Conservation (phyloP, 495 filamentous ascomycete genomes). For the Aspergillus campestris region DNA sequence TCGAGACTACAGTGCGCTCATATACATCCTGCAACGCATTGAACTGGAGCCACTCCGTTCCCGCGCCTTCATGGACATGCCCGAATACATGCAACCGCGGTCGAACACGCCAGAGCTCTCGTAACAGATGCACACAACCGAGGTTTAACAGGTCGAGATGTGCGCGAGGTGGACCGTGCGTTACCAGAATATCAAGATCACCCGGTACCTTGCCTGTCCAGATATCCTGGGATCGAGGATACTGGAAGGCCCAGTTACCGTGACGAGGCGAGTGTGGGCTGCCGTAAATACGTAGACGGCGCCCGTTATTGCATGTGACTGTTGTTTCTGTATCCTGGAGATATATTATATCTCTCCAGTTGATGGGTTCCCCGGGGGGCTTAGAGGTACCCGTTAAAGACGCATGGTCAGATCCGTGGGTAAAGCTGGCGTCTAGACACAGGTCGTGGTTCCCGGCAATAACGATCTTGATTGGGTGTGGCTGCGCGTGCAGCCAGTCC, state of each 20-base stretch:
- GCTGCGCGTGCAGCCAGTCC: slow-evolving; percentile 54
- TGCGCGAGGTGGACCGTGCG: slow-evolving; percentile 48
- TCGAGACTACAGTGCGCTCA: slow-evolving; percentile 36
- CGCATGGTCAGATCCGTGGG: background rate
- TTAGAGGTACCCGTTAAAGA: slow-evolving; percentile 6
- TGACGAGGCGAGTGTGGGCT: slow-evolving; percentile 42
- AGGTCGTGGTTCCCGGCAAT: slow-evolving; percentile 69
- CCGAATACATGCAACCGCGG: slow-evolving; percentile 65
- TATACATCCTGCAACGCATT: slow-evolving; percentile 54
- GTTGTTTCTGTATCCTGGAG: slow-evolving; percentile 37
- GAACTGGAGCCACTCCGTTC: slow-evolving; percentile 50
- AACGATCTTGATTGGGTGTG: slow-evolving; percentile 59
- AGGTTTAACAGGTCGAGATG: slow-evolving; percentile 50
- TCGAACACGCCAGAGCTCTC: slow-evolving; percentile 46
- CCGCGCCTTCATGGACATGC: slow-evolving; percentile 58
- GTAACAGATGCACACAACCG: slow-evolving; percentile 41
- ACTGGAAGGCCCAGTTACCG: slow-evolving; percentile 45
- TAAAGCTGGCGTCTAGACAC: slow-evolving; percentile 42
- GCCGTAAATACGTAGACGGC: slow-evolving; percentile 46
- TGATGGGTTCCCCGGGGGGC: background rate
- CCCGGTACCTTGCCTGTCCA: slow-evolving; percentile 37
- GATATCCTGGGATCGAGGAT: slow-evolving; percentile 13
- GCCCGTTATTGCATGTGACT: slow-evolving; percentile 32
- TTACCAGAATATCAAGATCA: slow-evolving; percentile 62
- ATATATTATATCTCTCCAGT: slow-evolving; percentile 41